Base-by-base conservation (phyloP, 2,329 filamentous ascomycete species). In the Pseudocercospora crystallina region DNA sequence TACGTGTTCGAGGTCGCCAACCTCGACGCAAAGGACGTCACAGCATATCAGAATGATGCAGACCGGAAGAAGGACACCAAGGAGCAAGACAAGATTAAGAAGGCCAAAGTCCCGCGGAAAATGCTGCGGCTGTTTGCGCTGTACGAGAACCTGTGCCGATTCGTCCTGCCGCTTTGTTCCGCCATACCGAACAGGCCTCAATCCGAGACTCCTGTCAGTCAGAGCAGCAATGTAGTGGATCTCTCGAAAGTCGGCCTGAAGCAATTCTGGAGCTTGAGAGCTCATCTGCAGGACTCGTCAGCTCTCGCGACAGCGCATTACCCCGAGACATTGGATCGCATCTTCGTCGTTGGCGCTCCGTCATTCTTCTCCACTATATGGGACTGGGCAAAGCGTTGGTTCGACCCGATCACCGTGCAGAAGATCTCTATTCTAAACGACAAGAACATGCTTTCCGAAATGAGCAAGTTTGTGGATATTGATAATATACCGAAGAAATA, bases 311-410 rank as follows among this genome's bases (percentile, higher is more conserved):
- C 91, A 3, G 90, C 91, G 5, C 89, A 96, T 73, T 97, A 96
- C 69, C 92, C 92, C 0, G 92, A 97, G 73, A 97, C 91, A 0
- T 75, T 96, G 43, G 92, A 95, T 69, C 81, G 89, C 61, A 88
- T 87, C 69, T 90, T 86, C 66, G 87, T 97, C 64, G 90, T 96
- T 57, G 91, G 91, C 54, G 92, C 92, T 0, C 92, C 92, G 7
- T 75, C 81, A 39, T 96, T 95, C 79, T 96, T 96, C 76, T 87
- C 87, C 43, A 96, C 90, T 2, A 89, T 96, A 53, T 92, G 91
- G 91, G 84, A 88, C 59, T 96, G 90, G 90, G 81, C 95, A 73
- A 95, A 95, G 78, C 86, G 87, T 65, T 96, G 91, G 90, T 96
- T 96, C 42, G 74, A 78, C 73, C 91, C 91, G 5, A 90, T 90